These are phyloP conservation scores for Emydomyces testavorans DNA, from an alignment of 2,329 filamentous ascomycete species.

Conservation along the genomic window DNA sequence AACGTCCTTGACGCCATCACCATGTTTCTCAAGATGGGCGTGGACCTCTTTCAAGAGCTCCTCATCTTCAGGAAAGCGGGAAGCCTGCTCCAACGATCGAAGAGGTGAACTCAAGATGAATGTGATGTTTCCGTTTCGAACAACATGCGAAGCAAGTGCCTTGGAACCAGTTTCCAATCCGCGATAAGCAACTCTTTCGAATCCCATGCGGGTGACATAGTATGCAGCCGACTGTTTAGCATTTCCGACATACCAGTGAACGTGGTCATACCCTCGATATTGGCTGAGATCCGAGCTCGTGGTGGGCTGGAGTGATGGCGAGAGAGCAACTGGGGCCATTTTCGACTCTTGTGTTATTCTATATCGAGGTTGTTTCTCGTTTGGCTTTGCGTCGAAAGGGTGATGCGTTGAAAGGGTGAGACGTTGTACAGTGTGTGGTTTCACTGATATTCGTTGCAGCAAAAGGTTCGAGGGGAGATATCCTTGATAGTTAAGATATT, in stretches of 20 bases:
- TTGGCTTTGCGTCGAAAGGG: background rate
- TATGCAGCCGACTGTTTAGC: conserved; percentile 88
- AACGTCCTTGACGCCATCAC: conserved; percentile 90
- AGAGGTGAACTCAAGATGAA: conserved; percentile 36
- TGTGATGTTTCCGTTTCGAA: conserved; percentile 34
- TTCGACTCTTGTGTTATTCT: background rate
- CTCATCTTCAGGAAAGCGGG: conserved; percentile 50
- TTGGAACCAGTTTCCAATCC: conserved; percentile 82
- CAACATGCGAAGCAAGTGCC: conserved; percentile 68
- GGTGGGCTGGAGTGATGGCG: conserved; percentile 22
- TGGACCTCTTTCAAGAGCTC: conserved; percentile 62
- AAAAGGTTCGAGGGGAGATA: background rate
- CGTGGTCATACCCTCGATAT: conserved; percentile 76
- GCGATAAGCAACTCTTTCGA: conserved; percentile 67
- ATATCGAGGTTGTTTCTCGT: background rate
- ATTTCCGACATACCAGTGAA: conserved; percentile 94
- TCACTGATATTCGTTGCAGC: too few relatives aligned
- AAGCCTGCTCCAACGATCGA: conserved; percentile 53
- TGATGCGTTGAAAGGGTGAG: background rate
- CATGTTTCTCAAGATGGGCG: conserved; percentile 71
- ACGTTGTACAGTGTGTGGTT: too few relatives aligned
- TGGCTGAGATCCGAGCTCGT: conserved; percentile 23
- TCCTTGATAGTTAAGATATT: background rate
- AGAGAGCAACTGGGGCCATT: conserved; percentile 19
- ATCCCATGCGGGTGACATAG: conserved; percentile 80